Evolutionary conservation across 2,329 filamentous ascomycete species (phyloP).

Genomic region (Fusarium sp.): DNA sequence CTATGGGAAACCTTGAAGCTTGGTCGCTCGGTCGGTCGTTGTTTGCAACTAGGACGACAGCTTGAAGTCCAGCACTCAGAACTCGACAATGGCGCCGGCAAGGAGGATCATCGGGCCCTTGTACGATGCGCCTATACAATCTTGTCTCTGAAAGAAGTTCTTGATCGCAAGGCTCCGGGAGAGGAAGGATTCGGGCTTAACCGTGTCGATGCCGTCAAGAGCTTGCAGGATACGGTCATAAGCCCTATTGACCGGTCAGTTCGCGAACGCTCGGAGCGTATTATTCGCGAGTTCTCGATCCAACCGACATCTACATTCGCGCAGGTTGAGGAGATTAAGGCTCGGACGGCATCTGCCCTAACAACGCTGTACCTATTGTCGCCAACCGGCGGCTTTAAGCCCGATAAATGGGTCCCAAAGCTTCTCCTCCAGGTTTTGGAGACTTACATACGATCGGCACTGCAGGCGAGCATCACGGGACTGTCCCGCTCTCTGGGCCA

Average conservation of each 20-base stretch:
- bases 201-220: constrained; percentile 77
- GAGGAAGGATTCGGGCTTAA: constrained; percentile 84
- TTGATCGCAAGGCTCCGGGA: constrained; percentile 74
- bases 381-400: constrained; percentile 67
- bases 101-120: constrained; percentile 82
- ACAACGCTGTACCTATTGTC: constrained; percentile 85
- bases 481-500: constrained; percentile 82
- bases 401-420: constrained; percentile 72
- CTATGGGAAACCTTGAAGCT: constrained; percentile 85
- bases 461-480: constrained; percentile 82
- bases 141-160: constrained; percentile 78
- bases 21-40: constrained; percentile 80
- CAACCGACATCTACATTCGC: constrained; percentile 68
- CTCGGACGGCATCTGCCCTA: constrained; percentile 79
- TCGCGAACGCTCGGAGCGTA: constrained; percentile 79
- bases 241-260: constrained; percentile 80
- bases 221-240: constrained; percentile 77
- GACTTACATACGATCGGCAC: constrained; percentile 82
- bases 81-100: constrained; percentile 57
- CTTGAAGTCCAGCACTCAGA: constrained; percentile 88
- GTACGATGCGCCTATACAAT: constrained; percentile 87
- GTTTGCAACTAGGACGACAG: constrained; percentile 84
- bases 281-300: constrained; percentile 86
- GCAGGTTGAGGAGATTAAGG: constrained; percentile 79
- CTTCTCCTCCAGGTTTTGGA: constrained; percentile 83